phyloP scores from a whole-genome alignment of 1,284 basidiomycete genomes.

The Fistulinella cinereoalba region DNA sequence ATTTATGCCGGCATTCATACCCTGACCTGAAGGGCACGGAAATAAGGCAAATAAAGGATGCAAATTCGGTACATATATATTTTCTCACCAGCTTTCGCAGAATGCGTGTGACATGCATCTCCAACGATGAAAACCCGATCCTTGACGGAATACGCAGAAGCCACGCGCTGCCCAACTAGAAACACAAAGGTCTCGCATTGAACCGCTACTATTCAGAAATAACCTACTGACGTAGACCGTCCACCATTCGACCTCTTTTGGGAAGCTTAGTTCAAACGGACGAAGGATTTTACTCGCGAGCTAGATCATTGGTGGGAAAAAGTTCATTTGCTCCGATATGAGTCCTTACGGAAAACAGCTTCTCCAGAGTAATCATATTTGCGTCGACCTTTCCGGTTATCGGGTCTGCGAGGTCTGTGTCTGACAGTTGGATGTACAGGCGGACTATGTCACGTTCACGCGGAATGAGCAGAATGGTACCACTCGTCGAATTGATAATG shows the following conservation, averaged over 20 bases:
- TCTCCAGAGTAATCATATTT: neutral
- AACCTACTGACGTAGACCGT: conserved; percentile 64
- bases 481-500: conserved; percentile 56
- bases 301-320: neutral
- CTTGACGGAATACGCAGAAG: conserved; percentile 59
- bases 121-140: conserved; percentile 78
- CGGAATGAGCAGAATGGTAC: conserved; percentile 70
- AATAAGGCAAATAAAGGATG: neutral
- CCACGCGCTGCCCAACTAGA: conserved; percentile 72
- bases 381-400: neutral
- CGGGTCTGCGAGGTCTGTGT: neutral
- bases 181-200: neutral
- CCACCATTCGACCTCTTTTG: conserved; percentile 69
- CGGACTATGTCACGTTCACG: conserved; percentile 68
- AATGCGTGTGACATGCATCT: conserved; percentile 81
- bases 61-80: neutral
- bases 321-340: neutral
- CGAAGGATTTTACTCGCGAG: conserved; percentile 46
- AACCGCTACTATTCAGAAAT: neutral
- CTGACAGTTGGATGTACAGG: conserved; percentile 50
- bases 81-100: conserved; percentile 61
- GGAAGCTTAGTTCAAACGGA: conserved; percentile 42
- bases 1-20: conserved; percentile 40
- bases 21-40: conserved; percentile 38
- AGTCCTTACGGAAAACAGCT: neutral